Percentiles rank a stretch among this genome's conserved stretches.
These are phyloP conservation scores for Calonectria pseudoturangicola DNA, from an alignment of 2,329 filamentous ascomycete genomes.

Conservation along the genomic window DNA sequence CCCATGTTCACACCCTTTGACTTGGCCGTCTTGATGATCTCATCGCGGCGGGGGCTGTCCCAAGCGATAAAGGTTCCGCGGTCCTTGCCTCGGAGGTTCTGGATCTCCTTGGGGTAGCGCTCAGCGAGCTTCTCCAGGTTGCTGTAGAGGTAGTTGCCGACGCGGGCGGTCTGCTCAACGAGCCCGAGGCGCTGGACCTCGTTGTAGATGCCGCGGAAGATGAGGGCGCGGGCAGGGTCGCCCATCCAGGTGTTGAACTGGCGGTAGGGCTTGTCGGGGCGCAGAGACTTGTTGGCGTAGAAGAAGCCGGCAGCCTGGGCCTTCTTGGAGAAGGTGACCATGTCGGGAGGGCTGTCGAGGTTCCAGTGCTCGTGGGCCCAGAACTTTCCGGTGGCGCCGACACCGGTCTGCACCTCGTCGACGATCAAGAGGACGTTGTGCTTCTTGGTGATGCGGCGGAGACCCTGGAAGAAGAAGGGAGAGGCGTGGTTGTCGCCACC, in stretches of 20 bases:
- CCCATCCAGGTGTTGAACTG: slow-evolving; percentile 99
- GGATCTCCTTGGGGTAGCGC: slow-evolving; percentile 83
- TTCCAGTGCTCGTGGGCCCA: slow-evolving; percentile 98
- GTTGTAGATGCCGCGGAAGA: slow-evolving; percentile 89
- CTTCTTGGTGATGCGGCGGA: slow-evolving; percentile 85
- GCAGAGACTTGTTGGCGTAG: slow-evolving; percentile 87
- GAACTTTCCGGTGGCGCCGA: slow-evolving; percentile 93
- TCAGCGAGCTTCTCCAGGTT: slow-evolving; percentile 79
- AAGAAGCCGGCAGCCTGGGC: slow-evolving; percentile 89
- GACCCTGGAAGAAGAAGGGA: slow-evolving; percentile 86
- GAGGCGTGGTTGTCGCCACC: slow-evolving; percentile 95
- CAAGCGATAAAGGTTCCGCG: slow-evolving; percentile 94
- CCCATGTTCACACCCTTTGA: slow-evolving; percentile 88
- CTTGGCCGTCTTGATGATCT: slow-evolving; percentile 86
- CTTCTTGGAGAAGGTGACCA: slow-evolving; percentile 97
- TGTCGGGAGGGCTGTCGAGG: slow-evolving; percentile 85
- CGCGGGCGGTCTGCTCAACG: slow-evolving; percentile 83
- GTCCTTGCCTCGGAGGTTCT: slow-evolving; percentile 88
- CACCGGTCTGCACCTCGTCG: slow-evolving; percentile 91
- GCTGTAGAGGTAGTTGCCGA: slow-evolving; percentile 85
- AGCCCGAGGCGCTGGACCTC: slow-evolving; percentile 85
- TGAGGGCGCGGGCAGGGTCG: slow-evolving; percentile 86
- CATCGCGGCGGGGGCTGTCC: slow-evolving; percentile 86
- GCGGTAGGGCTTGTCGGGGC: slow-evolving; percentile 94
- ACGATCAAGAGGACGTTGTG: slow-evolving; percentile 88